Evolutionary conservation across 2,329 filamentous ascomycete genomes (phyloP), one percentile per base, ranked within the genome.

Genomic region (Aspergillus japonicus): DNA sequence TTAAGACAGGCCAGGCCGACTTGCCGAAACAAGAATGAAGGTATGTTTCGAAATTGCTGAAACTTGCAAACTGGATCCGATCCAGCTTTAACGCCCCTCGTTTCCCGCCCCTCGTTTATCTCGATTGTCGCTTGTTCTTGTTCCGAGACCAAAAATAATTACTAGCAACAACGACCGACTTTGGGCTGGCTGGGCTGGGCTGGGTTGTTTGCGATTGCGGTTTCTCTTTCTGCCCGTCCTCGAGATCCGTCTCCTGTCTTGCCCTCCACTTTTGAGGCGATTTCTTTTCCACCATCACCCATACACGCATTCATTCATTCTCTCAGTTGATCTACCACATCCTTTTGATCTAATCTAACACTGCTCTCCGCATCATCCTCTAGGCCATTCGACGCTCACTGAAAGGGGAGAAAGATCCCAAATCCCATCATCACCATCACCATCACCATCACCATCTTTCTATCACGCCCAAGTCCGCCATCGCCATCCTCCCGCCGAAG

Each of bases 401-500:
- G 79, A 96, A 96, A 81, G 89, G 90, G 76, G 91, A 96, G 68
- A 96, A 92, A 82, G 85, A 86, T 65, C 75, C 79, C 63, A 86
- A 88, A 74, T 86, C 63, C 63, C 63, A 66, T 61, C 68, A 68
- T 60, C 68, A 66, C 53, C 70, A 71, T 24, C 21, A 21, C 21
- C 70, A 71, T 24, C 21, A 21, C 21, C 21, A 21, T 21, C 52
- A 54, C 59, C 89, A 91, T 73, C 84, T 91, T 67, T 89, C 89
- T 59, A 90, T 96, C 67, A 87, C 89, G 16, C 89, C 90, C 64
- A 96, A 96, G 77, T 89, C 92, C 58, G 90, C 91, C 47, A 86
- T 94, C 66, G 92, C 92, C 55, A 96, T 96, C 72, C 86, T 95
- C 26, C 92, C 93, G 56, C 93, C 93, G 1, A 96, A 96, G 79